These are phyloP conservation scores for Echites panduratus DNA, from an alignment of 257 asterid genomes.

Conservation along the genomic window DNA sequence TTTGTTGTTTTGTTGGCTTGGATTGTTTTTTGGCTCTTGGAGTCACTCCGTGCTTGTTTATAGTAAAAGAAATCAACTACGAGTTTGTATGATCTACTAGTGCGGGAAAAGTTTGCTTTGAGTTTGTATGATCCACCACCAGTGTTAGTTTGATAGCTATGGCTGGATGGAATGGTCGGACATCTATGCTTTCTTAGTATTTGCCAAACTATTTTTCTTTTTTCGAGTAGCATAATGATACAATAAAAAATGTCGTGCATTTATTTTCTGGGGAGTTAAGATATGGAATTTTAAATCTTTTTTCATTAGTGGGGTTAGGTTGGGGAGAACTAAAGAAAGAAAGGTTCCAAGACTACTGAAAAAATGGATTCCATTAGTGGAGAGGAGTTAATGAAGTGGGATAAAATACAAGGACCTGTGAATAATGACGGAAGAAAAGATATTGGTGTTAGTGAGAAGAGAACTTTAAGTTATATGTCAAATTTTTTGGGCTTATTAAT, in stretches of 20 bases:
- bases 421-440: constrained; percentile 70
- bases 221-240: constrained; percentile 11
- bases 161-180: constrained; percentile 20
- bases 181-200: constrained; percentile 15
- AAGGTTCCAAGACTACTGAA: constrained; percentile 21
- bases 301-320: constrained; percentile 24
- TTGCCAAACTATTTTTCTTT: constrained; percentile 14
- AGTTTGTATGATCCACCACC: too few relatives aligned
- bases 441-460: constrained; percentile 88
- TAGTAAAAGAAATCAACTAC: too few relatives aligned
- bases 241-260: constrained; percentile 3
- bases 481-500: too few relatives aligned
- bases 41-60: too few relatives aligned
- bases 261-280: constrained; percentile 1
- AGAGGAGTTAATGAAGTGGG: constrained; percentile 74
- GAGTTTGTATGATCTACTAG: too few relatives aligned
- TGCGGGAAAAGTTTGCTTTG: too few relatives aligned
- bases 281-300: constrained; percentile 11
- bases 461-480: constrained; percentile 95
- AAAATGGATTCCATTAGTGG: constrained; percentile 85
- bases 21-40: too few relatives aligned
- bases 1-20: too few relatives aligned
- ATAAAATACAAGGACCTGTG: constrained; percentile 59
- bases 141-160: too few relatives aligned
- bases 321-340: constrained; percentile 20